phyloP scores from a whole-genome alignment of 1,284 basidiomycete species.

The Pseudozyma tsukubaensis region DNA sequence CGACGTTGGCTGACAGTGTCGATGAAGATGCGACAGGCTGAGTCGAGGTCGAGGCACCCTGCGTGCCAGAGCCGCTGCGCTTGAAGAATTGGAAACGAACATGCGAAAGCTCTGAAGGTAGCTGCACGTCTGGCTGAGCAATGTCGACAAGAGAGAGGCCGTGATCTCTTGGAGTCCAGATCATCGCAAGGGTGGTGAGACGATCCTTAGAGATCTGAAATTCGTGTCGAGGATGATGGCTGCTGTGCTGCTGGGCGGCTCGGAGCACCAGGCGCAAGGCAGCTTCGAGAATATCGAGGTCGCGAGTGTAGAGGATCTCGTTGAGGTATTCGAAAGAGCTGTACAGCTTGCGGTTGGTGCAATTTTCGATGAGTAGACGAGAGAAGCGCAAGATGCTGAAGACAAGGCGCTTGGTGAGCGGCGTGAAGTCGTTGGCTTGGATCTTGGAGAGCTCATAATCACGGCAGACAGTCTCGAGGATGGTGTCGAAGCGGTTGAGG shows the following conservation, averaged over 20 bases:
- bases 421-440: constrained; percentile 81
- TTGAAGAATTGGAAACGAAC: constrained; percentile 71
- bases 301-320: constrained; percentile 85
- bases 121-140: constrained; percentile 61
- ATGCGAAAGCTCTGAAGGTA: constrained; percentile 66
- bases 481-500: constrained; percentile 91
- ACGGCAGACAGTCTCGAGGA: constrained; percentile 83
- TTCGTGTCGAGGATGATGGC: constrained; percentile 55
- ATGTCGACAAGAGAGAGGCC: constrained; percentile 70
- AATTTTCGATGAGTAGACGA: constrained; percentile 92
- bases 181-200: constrained; percentile 61
- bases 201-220: constrained; percentile 57
- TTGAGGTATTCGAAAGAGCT: constrained; percentile 96
- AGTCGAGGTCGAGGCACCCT: constrained; percentile 17
- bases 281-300: constrained; percentile 87
- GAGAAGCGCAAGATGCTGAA: constrained; percentile 88
- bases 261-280: constrained; percentile 87
- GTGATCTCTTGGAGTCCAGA: constrained; percentile 62
- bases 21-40: constrained; percentile 21
- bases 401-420: constrained; percentile 79
- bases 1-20: constrained; percentile 12
- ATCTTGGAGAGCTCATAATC: constrained; percentile 74
- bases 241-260: constrained; percentile 91
- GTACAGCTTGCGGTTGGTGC: constrained; percentile 96
- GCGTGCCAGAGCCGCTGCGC: constrained; percentile 34